phyloP scores from a whole-genome alignment of 1,284 basidiomycete genomes.

The Coniferiporia weirii region DNA sequence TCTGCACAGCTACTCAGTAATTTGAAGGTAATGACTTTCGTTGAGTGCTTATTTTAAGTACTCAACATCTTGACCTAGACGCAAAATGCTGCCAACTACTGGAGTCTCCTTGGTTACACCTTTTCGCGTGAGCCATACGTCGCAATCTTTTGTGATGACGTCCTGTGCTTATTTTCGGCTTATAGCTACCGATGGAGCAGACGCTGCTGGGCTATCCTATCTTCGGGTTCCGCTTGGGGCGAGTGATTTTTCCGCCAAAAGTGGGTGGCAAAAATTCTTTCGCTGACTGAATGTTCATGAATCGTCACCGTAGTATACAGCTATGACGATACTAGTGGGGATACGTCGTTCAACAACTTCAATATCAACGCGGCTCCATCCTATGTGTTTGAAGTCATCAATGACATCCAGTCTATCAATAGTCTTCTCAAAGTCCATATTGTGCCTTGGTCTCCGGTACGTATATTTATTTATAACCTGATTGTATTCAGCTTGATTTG shows the following conservation, averaged over 20 bases:
- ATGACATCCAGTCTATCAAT: slow-evolving; percentile 45
- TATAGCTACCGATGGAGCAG: slow-evolving; percentile 43
- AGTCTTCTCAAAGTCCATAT: slow-evolving; percentile 38
- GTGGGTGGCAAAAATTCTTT: slow-evolving; percentile 25
- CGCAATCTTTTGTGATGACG: not conserved
- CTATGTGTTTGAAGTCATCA: slow-evolving; percentile 45
- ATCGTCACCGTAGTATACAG: slow-evolving; percentile 37
- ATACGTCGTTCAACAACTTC: slow-evolving; percentile 44
- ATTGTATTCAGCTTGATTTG: not conserved
- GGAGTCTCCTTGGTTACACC: slow-evolving; percentile 38
- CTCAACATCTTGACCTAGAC: slow-evolving; percentile 23
- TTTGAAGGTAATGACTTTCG: slow-evolving; percentile 36
- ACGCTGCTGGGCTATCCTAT: slow-evolving; percentile 45
- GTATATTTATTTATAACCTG: slow-evolving; percentile 16
- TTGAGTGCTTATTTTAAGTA: not conserved
- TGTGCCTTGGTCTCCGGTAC: slow-evolving; percentile 51
- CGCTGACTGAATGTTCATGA: not conserved
- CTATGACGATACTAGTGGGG: slow-evolving; percentile 42
- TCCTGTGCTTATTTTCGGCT: not conserved
- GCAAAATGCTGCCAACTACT: slow-evolving; percentile 41
- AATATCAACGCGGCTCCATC: slow-evolving; percentile 43
- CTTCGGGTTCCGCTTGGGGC: slow-evolving; percentile 49
- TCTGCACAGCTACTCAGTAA: slow-evolving; percentile 44
- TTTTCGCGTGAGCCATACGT: slow-evolving; percentile 34
- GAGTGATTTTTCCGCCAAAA: slow-evolving; percentile 46